A percentile compares a stretch with the other conserved stretches of the same genome.
Conservation (phyloP, 495 filamentous ascomycete species). For the Tuber magnatum region DNA sequence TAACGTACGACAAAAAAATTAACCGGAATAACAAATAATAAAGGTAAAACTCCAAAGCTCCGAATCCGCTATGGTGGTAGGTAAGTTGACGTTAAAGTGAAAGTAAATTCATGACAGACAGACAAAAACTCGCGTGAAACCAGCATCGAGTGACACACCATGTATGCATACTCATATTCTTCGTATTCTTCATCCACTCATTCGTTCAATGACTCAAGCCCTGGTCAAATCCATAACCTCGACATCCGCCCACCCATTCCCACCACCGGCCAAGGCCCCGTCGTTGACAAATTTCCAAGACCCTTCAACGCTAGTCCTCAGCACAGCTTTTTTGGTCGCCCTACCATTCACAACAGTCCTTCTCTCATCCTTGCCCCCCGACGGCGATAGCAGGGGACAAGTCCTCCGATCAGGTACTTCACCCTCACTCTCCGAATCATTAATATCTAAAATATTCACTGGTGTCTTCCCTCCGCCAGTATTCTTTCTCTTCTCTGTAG, state of each 20-base stretch:
- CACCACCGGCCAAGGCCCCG: conserved; percentile 6
- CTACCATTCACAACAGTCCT: conserved; percentile 1
- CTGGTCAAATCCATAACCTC: conserved; percentile 36
- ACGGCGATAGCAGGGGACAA: not conserved
- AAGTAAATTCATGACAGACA: not conserved
- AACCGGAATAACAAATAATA: not conserved
- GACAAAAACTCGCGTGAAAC: not conserved
- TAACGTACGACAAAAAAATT: not conserved
- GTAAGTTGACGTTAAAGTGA: not conserved
- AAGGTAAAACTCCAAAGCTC: not conserved
- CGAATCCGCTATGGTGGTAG: not conserved
- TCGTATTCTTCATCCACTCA: conserved; percentile 10
- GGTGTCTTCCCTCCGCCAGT: not conserved
- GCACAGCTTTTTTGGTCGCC: conserved; percentile 23
- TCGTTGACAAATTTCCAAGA: conserved; percentile 28
- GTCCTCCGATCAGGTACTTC: not conserved
- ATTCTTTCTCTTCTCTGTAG: not conserved
- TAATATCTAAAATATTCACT: not conserved
- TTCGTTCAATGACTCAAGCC: conserved; percentile 18
- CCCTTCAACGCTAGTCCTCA: conserved; percentile 31
- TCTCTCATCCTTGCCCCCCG: not conserved
- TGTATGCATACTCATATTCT: not conserved
- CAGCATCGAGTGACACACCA: not conserved
- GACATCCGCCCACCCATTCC: conserved; percentile 24
- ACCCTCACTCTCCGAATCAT: not conserved